Conservation (phyloP, 345 rosid species). For the Streptanthus diversifolius region DNA sequence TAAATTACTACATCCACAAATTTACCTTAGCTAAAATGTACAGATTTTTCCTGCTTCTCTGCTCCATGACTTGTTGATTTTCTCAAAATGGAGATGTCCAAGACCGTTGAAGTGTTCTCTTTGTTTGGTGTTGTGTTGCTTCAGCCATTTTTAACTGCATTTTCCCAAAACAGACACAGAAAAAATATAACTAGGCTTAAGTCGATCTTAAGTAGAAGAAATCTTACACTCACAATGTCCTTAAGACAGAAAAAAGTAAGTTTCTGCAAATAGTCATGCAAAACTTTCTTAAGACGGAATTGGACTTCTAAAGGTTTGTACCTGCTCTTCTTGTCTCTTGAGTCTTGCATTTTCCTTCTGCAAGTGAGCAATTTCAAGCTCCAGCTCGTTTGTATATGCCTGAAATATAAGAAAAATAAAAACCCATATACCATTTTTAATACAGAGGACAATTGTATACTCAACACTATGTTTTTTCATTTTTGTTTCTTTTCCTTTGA, state of each 20-base stretch:
- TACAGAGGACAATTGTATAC: not conserved
- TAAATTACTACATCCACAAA: conserved; percentile 10
- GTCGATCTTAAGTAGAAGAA: not conserved
- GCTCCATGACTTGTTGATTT: conserved; percentile 14
- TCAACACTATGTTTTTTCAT: no score
- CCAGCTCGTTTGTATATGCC: conserved; percentile 68
- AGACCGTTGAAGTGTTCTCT: conserved; percentile 48
- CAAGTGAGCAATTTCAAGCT: conserved; percentile 44
- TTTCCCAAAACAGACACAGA: conserved; percentile 9
- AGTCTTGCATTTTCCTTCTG: conserved; percentile 61
- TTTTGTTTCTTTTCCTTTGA: not conserved
- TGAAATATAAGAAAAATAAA: conserved; percentile 19
- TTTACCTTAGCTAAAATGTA: conserved; percentile 19
- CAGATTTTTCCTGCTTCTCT: not conserved
- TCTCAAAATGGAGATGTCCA: conserved; percentile 77
- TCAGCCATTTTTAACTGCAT: conserved; percentile 45
- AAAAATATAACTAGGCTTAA: not conserved
- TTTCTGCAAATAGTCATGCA: not conserved
- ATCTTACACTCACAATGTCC: not conserved
- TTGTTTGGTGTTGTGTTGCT: conserved; percentile 42
- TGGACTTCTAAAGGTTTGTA: conserved; percentile 14
- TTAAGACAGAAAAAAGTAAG: not conserved
- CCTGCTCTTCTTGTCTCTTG: conserved; percentile 55
- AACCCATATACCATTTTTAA: not conserved
- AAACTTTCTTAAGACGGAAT: not conserved